phyloP scores from a whole-genome alignment of 2,329 filamentous ascomycete species.

The Aspergillaceae sp. region DNA sequence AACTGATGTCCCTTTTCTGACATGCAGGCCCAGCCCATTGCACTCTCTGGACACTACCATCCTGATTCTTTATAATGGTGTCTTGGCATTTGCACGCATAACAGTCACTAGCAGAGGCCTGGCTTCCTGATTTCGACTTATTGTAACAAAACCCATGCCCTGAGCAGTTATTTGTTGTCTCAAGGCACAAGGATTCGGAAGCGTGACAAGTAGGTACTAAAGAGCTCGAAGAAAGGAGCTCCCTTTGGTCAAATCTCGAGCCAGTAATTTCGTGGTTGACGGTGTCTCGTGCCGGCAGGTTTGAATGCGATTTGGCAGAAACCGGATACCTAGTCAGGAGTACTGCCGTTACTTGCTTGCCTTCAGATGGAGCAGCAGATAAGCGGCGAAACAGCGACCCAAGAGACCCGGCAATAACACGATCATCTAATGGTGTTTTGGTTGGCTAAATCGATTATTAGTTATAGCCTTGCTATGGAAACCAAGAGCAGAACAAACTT shows the following conservation, averaged over 20 bases:
- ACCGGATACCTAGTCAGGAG: conserved; percentile 37
- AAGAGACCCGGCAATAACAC: conserved; percentile 37
- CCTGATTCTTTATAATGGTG: conserved; percentile 42
- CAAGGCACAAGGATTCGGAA: conserved; percentile 58
- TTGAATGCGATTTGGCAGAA: background rate
- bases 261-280: background rate
- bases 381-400: conserved; percentile 40
- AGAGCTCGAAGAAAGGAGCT: conserved; percentile 31
- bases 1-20: conserved; percentile 83
- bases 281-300: conserved; percentile 1
- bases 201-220: conserved; percentile 67
- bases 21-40: conserved; percentile 81
- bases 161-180: conserved; percentile 68
- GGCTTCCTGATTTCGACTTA: conserved; percentile 47
- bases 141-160: conserved; percentile 69
- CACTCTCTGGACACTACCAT: conserved; percentile 50
- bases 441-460: conserved; percentile 10
- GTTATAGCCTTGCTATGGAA: conserved; percentile 6
- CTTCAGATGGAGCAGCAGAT: conserved; percentile 40
- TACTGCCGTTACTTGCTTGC: conserved; percentile 50
- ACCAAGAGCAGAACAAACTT: conserved; percentile 19
- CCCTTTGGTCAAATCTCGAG: background rate
- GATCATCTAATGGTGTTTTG: conserved; percentile 3
- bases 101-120: conserved; percentile 47
- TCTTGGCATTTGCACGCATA: conserved; percentile 68